Base-by-base conservation (phyloP, 179 eudicot species). In the Camellia oleifera region DNA sequence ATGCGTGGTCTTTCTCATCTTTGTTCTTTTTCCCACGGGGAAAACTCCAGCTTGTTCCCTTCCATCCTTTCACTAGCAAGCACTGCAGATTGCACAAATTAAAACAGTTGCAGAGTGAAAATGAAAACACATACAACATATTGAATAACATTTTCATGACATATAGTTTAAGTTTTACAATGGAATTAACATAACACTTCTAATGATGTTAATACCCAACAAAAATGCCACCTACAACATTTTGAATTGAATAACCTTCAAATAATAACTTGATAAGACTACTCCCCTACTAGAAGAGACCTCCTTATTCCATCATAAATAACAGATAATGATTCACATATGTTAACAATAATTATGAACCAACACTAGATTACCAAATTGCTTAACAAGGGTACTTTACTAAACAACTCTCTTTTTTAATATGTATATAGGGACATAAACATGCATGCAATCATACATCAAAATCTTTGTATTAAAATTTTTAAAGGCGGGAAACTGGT, bases 11-110 rank as follows among this genome's bases (percentile, higher is more conserved):
- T 88, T 97, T 98, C 88, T 97, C 99, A 74, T 94, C 99, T 85
- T 97, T 97, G 83, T 84, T 93, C 89, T 97, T 97, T 85, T 96
- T 97, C 11, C 99, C 99, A 53, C 99, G 97, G 20, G 99, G 99
- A 83, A 97, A 97, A 82, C 99, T 97, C 99, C 99, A 97, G 82
- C 98, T 94, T 71, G 95, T 86, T 66, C 99, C 99, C 84, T 97
- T 97, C 99, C 99, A 97, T 56, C 99, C 99, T 85, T 97, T 97
- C 65, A 97, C 99, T 69, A 97, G 86, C 65, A 97, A 61, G 88
- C 99, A 97, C 99, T 97, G 92, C 85, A 83, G 40, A 83, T 44
- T 40, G n/a, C 40, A 84, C 67, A 72, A 32, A 74, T 5, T 3
- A 56, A 23, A 50, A 5, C 3, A 64, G 67, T 77, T 61, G 53